phyloP scores from a whole-genome alignment of 371 early-diverging fungal species.

The Actinomortierella ambigua region DNA sequence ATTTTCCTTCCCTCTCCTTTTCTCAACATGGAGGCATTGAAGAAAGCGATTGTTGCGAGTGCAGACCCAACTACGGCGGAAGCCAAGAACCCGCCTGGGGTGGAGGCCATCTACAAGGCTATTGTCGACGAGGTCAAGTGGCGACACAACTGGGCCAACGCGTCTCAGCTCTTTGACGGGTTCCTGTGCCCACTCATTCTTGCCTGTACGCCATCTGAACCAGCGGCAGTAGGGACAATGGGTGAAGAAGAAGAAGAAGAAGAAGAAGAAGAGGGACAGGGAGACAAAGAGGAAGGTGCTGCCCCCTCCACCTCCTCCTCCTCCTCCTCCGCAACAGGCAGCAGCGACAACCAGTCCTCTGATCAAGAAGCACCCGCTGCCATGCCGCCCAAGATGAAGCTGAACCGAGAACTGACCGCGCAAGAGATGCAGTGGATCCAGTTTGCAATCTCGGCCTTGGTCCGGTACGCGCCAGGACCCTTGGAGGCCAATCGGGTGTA shows the following conservation, averaged over 20 bases:
- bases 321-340: neutral
- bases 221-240: too few species aligned
- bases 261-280: neutral
- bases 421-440: conserved; percentile 14
- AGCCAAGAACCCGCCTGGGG: neutral
- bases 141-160: conserved; percentile 21
- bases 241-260: neutral
- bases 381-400: neutral
- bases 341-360: neutral
- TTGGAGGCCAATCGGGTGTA: conserved; percentile 28
- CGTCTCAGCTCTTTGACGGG: conserved; percentile 16
- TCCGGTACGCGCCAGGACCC: conserved; percentile 40
- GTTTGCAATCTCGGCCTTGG: conserved; percentile 18
- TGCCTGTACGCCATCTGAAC: neutral
- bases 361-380: neutral
- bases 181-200: conserved; percentile 29
- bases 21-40: conserved; percentile 1
- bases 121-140: conserved; percentile 22
- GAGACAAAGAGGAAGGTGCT: conserved; percentile 11
- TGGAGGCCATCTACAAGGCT: conserved; percentile 16
- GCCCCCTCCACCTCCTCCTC: neutral
- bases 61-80: conserved; percentile 1
- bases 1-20: neutral
- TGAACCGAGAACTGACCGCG: neutral
- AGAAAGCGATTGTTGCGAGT: neutral